Conservation (phyloP, 2,329 filamentous ascomycete genomes). For the Colletotrichum australisinense region DNA sequence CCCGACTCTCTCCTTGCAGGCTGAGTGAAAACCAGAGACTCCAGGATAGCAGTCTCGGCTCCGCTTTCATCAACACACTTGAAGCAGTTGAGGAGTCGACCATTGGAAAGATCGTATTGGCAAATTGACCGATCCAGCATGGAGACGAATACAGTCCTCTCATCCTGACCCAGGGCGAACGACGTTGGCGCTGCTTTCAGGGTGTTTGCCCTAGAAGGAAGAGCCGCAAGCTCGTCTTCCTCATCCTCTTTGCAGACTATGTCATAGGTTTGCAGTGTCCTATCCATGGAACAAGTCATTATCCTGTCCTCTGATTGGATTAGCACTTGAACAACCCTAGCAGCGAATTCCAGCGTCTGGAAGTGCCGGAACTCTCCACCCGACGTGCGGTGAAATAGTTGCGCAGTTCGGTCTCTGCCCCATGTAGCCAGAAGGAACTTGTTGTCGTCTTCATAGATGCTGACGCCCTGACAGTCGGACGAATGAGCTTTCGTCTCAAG, state of each 20-base stretch:
- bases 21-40: constrained; percentile 76
- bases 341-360: constrained; percentile 93
- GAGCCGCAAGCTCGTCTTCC: constrained; percentile 76
- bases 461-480: constrained; percentile 85
- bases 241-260: constrained; percentile 76
- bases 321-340: constrained; percentile 80
- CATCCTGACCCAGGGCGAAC: constrained; percentile 77
- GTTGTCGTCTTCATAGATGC: constrained; percentile 72
- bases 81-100: constrained; percentile 78
- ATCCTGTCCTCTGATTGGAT: constrained; percentile 81
- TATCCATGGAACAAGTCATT: constrained; percentile 88
- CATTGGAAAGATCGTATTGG: constrained; percentile 73
- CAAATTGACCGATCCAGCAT: constrained; percentile 70
- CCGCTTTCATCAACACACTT: constrained; percentile 85
- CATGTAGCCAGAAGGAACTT: constrained; percentile 81
- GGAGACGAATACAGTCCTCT: constrained; percentile 68
- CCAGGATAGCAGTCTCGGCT: constrained; percentile 84
- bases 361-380: constrained; percentile 77
- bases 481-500: constrained; percentile 88
- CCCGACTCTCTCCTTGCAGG: constrained; percentile 66
- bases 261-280: constrained; percentile 86
- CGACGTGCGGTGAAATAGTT: constrained; percentile 78
- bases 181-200: constrained; percentile 89
- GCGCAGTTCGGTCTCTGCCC: constrained; percentile 90
- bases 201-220: constrained; percentile 81